Percentiles rank a stretch among this genome's conserved stretches.
phyloP scores from a whole-genome alignment of 768 basidiomycete genomes.

The Cystobasidium tubakii region DNA sequence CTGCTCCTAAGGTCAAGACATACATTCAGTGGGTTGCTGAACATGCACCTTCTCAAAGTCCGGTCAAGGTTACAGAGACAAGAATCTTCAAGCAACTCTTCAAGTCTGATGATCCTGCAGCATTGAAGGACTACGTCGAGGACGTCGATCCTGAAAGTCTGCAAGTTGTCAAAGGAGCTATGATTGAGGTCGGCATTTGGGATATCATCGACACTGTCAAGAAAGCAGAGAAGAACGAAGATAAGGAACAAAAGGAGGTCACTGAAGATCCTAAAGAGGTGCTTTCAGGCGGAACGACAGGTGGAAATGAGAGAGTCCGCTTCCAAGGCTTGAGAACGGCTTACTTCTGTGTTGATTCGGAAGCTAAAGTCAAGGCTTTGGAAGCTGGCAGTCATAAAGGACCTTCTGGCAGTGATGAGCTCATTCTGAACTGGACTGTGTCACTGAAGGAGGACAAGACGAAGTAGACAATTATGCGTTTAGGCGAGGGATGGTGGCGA shows the following conservation, averaged over 20 bases:
- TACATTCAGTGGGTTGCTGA: constrained; percentile 97
- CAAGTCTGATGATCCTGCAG: constrained; percentile 81
- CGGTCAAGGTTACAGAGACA: constrained; percentile 78
- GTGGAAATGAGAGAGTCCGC: constrained; percentile 86
- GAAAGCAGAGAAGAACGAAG: constrained; percentile 59
- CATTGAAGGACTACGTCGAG: constrained; percentile 64
- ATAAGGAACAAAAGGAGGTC: constrained; percentile 58
- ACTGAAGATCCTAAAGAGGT: constrained; percentile 55
- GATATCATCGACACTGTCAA: constrained; percentile 65
- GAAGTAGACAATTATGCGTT: constrained; percentile 11
- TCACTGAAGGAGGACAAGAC: constrained; percentile 72
- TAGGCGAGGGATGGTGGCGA: not conserved
- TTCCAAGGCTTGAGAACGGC: constrained; percentile 95
- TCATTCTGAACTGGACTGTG: constrained; percentile 86
- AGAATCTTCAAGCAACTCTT: constrained; percentile 88
- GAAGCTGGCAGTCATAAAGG: constrained; percentile 55
- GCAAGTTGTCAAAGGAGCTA: constrained; percentile 69
- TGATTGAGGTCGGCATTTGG: constrained; percentile 88
- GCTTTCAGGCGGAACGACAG: constrained; percentile 54
- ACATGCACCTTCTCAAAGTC: constrained; percentile 68
- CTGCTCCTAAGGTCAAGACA: constrained; percentile 71
- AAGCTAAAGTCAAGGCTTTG: constrained; percentile 58
- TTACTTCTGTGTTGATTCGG: constrained; percentile 89
- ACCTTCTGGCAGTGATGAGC: constrained; percentile 63
- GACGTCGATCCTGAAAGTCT: constrained; percentile 79